Evolutionary conservation across 129 eudicot genomes (phyloP), one percentile per base, ranked within the genome.

Genomic region (Artemisia argyi): DNA sequence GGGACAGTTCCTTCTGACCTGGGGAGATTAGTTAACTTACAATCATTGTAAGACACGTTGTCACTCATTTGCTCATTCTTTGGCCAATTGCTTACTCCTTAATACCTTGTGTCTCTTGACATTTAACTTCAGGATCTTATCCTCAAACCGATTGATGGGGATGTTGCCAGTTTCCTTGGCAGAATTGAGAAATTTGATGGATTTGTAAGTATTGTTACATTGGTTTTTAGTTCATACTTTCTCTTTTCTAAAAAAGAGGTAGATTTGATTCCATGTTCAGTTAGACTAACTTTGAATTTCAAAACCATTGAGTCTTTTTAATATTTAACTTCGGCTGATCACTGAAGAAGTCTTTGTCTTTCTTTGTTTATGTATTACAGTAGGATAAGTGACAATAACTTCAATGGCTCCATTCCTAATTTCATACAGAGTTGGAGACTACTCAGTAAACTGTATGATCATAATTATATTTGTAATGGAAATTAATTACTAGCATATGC

Each of bases 341-440:
- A 39, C 10, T 39, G 46, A 39, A 10, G 46, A 39, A 39, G 46
- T 39, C 10, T 39, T 39, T 39, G 0, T 39, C 46, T 39, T 39
- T 39, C 46, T 39, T 39, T 39, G 46, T 61, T 73, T 65, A 61
- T 30, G 35, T 20, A 61, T 35, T 83, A 85, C 91, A 92, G 97
- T 73, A 75, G 97, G 80, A 78, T 92, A 61, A 92, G 83, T 78
- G 95, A 83, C 76, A 89, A 92, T 83, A 83, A 82, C 66, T 84
- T 89, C 67, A 83, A 74, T 48, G 96, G 96, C 68, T 66, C 74
- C 74, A 87, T 92, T 71, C 95, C 98, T 17, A 74, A 83, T 75
- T 77, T 80, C 73, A 74, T 92, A 60, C 87, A 76, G 75, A 87
- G 83, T 73, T 92, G 92, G 98, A 85, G 42, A 71, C 84, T 68